Conservation (phyloP, 2,329 filamentous ascomycete genomes). For the Penicillium hordei region DNA sequence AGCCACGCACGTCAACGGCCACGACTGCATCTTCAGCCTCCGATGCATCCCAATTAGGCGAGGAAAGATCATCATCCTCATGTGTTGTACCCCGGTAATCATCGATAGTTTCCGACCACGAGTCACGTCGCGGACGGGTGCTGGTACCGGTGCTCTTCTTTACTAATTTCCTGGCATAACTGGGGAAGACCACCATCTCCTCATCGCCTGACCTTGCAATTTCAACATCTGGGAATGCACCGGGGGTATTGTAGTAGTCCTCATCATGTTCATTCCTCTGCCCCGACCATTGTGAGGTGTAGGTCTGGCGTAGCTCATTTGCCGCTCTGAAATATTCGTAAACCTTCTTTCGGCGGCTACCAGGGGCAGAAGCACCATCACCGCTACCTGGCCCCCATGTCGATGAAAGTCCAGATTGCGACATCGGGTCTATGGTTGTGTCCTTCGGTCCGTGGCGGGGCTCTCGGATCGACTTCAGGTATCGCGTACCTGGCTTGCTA, state of each 20-base stretch:
- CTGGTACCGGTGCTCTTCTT: slow-evolving; percentile 43
- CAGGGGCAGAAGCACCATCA: slow-evolving; percentile 52
- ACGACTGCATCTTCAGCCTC: slow-evolving; percentile 83
- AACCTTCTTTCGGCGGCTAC: slow-evolving; percentile 74
- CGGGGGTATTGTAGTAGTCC: slow-evolving; percentile 60
- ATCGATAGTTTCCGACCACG: slow-evolving; percentile 34
- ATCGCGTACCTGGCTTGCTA: slow-evolving; percentile 7
- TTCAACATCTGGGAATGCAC: slow-evolving; percentile 80
- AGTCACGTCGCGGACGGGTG: slow-evolving; percentile 31
- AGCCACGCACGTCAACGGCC: slow-evolving; percentile 91
- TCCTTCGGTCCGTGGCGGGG: slow-evolving; percentile 21
- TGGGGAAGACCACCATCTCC: slow-evolving; percentile 93
- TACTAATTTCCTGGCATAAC: slow-evolving; percentile 74
- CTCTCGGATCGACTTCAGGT: slow-evolving; percentile 14
- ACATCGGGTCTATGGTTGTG: slow-evolving; percentile 24
- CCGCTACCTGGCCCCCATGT: slow-evolving; percentile 27
- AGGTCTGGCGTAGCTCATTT: slow-evolving; percentile 69
- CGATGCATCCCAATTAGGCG: slow-evolving; percentile 72
- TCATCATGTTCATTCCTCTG: slow-evolving; percentile 51
- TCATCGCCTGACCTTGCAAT: slow-evolving; percentile 78
- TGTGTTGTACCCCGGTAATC: slow-evolving; percentile 41
- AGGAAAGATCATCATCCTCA: slow-evolving; percentile 65
- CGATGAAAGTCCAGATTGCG: slow-evolving; percentile 24
- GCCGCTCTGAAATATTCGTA: slow-evolving; percentile 70
- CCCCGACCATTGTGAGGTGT: slow-evolving; percentile 55